A percentile compares a stretch with the other conserved stretches of the same genome.
Conservation (phyloP, 768 basidiomycete genomes). For the Floccularia luteovirens region DNA sequence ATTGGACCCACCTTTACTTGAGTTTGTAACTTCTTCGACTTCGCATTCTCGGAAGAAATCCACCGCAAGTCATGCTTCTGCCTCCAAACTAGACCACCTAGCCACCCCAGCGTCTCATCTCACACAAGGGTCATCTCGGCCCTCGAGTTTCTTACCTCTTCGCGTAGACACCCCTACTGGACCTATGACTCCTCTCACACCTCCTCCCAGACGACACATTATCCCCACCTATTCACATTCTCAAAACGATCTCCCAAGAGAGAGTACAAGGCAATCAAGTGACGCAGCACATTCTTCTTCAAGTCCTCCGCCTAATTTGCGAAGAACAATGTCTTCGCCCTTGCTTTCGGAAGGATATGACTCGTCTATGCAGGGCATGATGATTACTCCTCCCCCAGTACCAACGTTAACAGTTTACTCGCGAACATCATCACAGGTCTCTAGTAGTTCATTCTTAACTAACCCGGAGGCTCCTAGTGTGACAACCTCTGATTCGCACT, state of each 20-base stretch:
- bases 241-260: conserved; percentile 39
- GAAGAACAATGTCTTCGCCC: conserved; percentile 49
- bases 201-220: conserved; percentile 52
- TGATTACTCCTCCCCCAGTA: conserved; percentile 41
- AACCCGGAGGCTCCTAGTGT: conserved; percentile 11
- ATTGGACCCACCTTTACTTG: conserved; percentile 37
- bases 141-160: conserved; percentile 37
- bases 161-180: conserved; percentile 62
- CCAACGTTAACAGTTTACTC: conserved; percentile 19
- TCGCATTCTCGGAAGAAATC: conserved; percentile 20
- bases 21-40: conserved; percentile 12
- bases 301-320: conserved; percentile 19
- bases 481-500: conserved; percentile 19
- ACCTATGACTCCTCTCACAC: conserved; percentile 54
- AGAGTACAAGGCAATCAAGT: conserved; percentile 6
- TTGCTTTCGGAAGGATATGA: conserved; percentile 38
- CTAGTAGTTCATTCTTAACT: conserved; percentile 15
- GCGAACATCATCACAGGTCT: conserved; percentile 15
- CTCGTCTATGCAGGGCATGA: conserved; percentile 14
- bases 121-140: conserved; percentile 21
- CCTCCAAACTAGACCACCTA: too few species aligned
- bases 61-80: conserved; percentile 16
- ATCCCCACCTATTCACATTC: conserved; percentile 49
- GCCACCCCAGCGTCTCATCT: conserved; percentile 15
- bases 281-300: conserved; percentile 2